Conservation (phyloP, 768 basidiomycete genomes). For the Pluteus cervinus region DNA sequence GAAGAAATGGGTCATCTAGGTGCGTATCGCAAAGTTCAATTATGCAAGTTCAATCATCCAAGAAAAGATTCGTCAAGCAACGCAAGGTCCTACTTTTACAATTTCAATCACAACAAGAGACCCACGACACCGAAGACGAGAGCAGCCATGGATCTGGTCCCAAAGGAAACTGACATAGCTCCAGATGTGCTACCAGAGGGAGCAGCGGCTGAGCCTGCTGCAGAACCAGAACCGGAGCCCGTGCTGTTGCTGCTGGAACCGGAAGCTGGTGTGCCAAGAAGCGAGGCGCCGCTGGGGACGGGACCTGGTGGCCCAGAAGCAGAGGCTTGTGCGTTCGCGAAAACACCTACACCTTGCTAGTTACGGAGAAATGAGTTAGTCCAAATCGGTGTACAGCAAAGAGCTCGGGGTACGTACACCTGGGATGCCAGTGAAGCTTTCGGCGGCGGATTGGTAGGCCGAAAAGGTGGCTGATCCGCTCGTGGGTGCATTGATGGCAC, state of each 20-base stretch:
- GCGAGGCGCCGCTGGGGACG: conserved; percentile 24
- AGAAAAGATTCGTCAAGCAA: too few relatives aligned
- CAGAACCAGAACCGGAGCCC: background rate
- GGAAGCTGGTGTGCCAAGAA: conserved; percentile 13
- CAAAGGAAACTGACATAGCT: too few relatives aligned
- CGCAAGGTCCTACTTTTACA: too few relatives aligned
- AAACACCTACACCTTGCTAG: conserved; percentile 34
- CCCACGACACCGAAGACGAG: conserved; percentile 9
- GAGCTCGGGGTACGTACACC: conserved; percentile 22
- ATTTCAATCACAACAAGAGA: too few relatives aligned
- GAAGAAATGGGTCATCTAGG: too few relatives aligned
- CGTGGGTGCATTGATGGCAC: conserved; percentile 46
- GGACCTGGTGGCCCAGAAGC: conserved; percentile 40
- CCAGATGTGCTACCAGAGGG: conserved; percentile 9
- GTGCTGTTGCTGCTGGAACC: background rate
- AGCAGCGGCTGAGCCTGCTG: conserved; percentile 1
- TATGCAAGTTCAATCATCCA: too few relatives aligned
- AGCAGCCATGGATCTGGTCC: background rate
- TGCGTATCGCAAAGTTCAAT: too few relatives aligned
- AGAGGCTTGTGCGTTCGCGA: conserved; percentile 42
- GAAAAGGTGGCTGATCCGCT: conserved; percentile 35
- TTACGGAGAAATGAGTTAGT: background rate
- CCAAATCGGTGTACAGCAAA: background rate
- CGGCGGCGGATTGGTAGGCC: conserved; percentile 28
- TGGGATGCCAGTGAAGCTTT: conserved; percentile 16